Base-by-base conservation (phyloP, 805 yeast genomes). In the Barnettozyma vustinii region DNA sequence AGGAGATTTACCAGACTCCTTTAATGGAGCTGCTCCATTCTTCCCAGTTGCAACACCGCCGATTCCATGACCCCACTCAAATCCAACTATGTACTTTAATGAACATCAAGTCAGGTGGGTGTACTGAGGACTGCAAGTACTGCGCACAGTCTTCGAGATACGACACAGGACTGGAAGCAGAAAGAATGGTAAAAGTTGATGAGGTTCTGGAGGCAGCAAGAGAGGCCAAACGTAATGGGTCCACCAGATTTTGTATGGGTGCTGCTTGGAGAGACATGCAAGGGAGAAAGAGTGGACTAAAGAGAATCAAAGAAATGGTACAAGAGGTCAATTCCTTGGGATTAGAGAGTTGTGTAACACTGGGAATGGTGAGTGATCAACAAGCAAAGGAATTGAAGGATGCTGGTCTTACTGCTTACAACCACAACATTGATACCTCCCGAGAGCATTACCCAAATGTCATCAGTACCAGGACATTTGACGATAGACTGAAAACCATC, bases 241-340 rank as follows among this genome's bases (percentile, higher is more conserved):
- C 85, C 1, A 86, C 94, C 0, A 71, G 94, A 54, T 86, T 86
- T 61, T 86, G 94, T 61, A 77, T 86, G 81, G 94, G 94, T 42
- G 88, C 92, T 10, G 94, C 94, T 2, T 87, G 92, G 94, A 75
- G 94, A 62, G 92, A 84, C 52, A 86, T 86, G 94, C 70, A 71
- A 44, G 92, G 94, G 16, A 71, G 94, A 44, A 85, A 83, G 63
- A 75, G 80, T 16, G 88, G 84, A 1, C 61, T 86, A 52, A 77
- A 74, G 50, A 77, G 71, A 52, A 83, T 86, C 49, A 69, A 78
- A 23, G 76, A 78, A 45, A 85, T 86, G 91, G 81, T 86, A 32
- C 62, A 69, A 26, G 75, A 69, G 48, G 82, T 86, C 44, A 80
- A 83, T 57, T 81, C 77, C 21, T 63, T 86, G 63, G 81, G 83